Conservation (phyloP, 257 asterid species). For the Orobanche coerulescens region DNA sequence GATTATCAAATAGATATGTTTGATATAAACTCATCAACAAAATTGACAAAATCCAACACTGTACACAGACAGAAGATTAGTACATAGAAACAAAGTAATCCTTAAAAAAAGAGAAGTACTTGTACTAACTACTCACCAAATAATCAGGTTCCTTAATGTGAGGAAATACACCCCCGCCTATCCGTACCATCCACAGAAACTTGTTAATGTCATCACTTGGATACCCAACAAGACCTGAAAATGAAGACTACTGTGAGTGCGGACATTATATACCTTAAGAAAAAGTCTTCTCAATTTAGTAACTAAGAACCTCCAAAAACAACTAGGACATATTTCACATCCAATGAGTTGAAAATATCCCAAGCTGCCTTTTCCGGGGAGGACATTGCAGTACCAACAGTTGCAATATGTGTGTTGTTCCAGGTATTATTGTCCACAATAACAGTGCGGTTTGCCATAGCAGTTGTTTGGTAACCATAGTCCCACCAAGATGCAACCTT, state of each 20-base stretch:
- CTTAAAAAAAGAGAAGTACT: background rate
- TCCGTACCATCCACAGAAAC: slow-evolving; percentile 99
- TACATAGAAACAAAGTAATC: background rate
- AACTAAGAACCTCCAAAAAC: slow-evolving; percentile 79
- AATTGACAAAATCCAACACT: slow-evolving; percentile 3
- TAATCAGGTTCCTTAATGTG: slow-evolving; percentile 98
- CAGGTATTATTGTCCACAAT: slow-evolving; percentile 97
- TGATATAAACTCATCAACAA: background rate
- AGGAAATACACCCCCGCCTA: slow-evolving; percentile 98
- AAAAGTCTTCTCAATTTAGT: slow-evolving; percentile 2
- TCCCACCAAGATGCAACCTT: slow-evolving; percentile 99
- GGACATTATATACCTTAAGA: slow-evolving; percentile 10
- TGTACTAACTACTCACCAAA: slow-evolving; percentile 50
- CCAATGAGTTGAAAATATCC: slow-evolving; percentile 93
- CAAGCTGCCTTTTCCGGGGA: slow-evolving; percentile 98
- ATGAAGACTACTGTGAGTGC: slow-evolving; percentile 27
- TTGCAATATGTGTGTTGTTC: slow-evolving; percentile 98
- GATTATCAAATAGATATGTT: background rate
- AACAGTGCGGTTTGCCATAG: slow-evolving; percentile 99
- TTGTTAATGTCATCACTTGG: slow-evolving; percentile 98
- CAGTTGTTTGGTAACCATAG: slow-evolving; percentile 99
- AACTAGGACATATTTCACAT: slow-evolving; percentile 95
- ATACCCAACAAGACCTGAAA: slow-evolving; percentile 95
- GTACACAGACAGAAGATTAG: background rate
- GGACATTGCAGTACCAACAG: slow-evolving; percentile 99